phyloP scores from a whole-genome alignment of 257 asterid genomes.

The Solanum verrucosum region DNA sequence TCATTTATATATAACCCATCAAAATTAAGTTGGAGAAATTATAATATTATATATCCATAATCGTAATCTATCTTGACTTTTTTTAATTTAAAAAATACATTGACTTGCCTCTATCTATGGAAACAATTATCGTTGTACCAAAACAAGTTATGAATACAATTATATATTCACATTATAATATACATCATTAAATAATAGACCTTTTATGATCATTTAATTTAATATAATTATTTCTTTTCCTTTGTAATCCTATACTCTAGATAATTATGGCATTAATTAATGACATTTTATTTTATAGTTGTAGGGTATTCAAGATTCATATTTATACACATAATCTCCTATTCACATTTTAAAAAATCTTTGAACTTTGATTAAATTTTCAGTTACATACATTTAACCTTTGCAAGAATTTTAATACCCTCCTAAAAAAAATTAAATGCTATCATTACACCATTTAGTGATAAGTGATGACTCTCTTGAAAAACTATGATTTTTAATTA shows the following conservation, averaged over 20 bases:
- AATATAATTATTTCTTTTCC: background rate
- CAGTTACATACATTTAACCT: background rate
- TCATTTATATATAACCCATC: background rate
- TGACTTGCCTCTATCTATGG: background rate
- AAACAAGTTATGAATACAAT: rapidly evolving
- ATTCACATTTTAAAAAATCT: background rate
- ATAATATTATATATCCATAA: background rate
- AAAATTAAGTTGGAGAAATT: background rate
- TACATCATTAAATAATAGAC: background rate
- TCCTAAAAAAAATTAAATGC: background rate
- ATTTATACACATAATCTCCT: background rate
- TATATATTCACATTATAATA: background rate
- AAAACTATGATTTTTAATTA: too few species aligned
- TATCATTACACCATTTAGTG: background rate
- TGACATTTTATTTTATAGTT: background rate
- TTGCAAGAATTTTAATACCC: background rate
- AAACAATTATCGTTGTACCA: background rate
- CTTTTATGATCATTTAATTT: background rate
- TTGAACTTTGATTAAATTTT: background rate
- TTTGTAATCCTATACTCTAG: background rate
- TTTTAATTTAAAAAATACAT: background rate
- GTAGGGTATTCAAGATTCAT: background rate
- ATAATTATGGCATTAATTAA: background rate
- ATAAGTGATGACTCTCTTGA: background rate
- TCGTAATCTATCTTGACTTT: background rate